These are phyloP conservation scores for Clonostachys sp. DNA, from an alignment of 2,329 filamentous ascomycete genomes.

Conservation along the genomic window DNA sequence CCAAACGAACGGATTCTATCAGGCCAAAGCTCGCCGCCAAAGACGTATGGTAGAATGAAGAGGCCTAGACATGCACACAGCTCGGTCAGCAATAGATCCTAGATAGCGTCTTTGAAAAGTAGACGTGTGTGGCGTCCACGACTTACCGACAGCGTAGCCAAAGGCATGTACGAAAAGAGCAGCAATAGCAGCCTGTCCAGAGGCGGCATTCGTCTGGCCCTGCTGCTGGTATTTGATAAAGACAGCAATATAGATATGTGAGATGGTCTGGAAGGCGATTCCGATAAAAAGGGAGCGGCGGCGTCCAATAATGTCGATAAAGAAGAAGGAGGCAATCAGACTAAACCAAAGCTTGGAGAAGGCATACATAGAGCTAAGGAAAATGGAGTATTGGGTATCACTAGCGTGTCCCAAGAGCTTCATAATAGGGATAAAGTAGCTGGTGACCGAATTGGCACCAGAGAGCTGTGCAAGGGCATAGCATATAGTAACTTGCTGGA, in stretches of 20 bases:
- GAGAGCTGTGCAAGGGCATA: slow-evolving; percentile 35
- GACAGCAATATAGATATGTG: slow-evolving; percentile 31
- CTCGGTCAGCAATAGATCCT: no score
- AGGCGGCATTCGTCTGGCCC: slow-evolving; percentile 15
- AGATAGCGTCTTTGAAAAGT: no score
- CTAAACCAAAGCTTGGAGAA: slow-evolving; percentile 35
- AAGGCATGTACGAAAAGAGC: slow-evolving; percentile 38
- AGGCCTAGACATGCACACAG: slow-evolving; percentile 8
- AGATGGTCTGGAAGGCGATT: slow-evolving; percentile 19
- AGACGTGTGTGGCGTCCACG: no score
- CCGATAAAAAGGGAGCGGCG: slow-evolving; percentile 27
- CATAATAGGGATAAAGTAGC: slow-evolving; percentile 36
- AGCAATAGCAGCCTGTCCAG: slow-evolving; percentile 28
- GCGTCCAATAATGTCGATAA: slow-evolving; percentile 36
- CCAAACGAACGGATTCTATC: slow-evolving; percentile 38
- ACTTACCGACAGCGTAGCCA: slow-evolving; percentile 28
- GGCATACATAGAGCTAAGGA: slow-evolving; percentile 34
- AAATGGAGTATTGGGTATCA: slow-evolving; percentile 17
- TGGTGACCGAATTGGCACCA: slow-evolving; percentile 35
- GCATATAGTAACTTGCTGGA: slow-evolving; percentile 28
- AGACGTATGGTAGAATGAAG: slow-evolving; percentile 35
- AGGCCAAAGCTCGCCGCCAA: slow-evolving; percentile 37
- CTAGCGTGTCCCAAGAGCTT: slow-evolving; percentile 23
- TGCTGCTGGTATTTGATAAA: slow-evolving; percentile 27
- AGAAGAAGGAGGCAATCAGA: slow-evolving; percentile 33